Base-by-base conservation (phyloP, 1,284 basidiomycete species). In the Malassezia brasiliensis region DNA sequence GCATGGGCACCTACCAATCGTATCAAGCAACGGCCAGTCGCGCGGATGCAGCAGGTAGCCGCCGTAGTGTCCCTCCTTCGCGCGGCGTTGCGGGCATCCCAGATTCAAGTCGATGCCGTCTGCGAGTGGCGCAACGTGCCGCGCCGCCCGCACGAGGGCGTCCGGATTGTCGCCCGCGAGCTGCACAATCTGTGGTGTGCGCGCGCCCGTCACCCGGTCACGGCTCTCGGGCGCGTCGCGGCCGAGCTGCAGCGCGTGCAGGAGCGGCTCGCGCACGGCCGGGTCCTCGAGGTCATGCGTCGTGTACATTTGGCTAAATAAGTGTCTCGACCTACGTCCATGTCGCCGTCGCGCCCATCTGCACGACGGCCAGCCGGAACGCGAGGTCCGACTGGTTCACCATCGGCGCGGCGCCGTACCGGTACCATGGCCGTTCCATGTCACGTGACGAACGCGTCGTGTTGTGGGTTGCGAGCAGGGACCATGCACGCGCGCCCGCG, bases 21-120 rank as follows among this genome's bases (percentile, higher is more conserved):
- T 66, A 62, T 82, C 77, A 0, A 86, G 79, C 12, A 84, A 66
- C 2, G 82, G 80, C 85, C 85, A 85, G 56, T 87, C 69, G 36
- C 80, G 81, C 64, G 82, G 81, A 14, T 79, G 78, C 8, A 87
- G 78, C 11, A 87, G 77, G 68, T 87, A 87, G 17, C 82, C 85
- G 8, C 86, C 86, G 66, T 80, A 85, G 61, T 83, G 84, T 10
- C 79, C 82, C 39, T 83, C 80, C 37, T 79, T 77, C 2, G 85
- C 85, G 32, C 80, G 78, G 48, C 83, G 81, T 64, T 85, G 85
- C 15, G 86, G 86, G 69, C 85, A 87, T 20, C 86, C 80, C 10
- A 82, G 74, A 57, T 82, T 82, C 49, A 82, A 63, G 66, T 82
- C 81, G 78, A 64, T 53, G 52, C 76, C 50, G 63, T 85, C 81